phyloP scores from a whole-genome alignment of 2,329 filamentous ascomycete genomes.

The Sporothrix phasma region DNA sequence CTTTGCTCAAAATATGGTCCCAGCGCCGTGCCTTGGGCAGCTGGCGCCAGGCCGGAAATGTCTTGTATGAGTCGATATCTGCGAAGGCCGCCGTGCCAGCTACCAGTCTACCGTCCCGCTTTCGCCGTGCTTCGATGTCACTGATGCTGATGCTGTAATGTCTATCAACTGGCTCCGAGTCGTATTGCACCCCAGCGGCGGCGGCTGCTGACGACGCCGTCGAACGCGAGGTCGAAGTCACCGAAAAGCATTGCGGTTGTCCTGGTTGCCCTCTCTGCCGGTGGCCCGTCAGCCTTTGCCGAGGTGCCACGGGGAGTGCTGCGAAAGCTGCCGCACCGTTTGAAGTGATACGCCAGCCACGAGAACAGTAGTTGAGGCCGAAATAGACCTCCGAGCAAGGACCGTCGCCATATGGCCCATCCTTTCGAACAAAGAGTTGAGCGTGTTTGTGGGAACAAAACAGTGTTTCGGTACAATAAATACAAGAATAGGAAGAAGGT shows the following conservation, averaged over 20 bases:
- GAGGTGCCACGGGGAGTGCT: not conserved
- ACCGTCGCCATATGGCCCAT: not conserved
- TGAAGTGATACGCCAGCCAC: not conserved
- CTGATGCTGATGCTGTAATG: slow-evolving; percentile 44
- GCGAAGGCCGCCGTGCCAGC: slow-evolving; percentile 68
- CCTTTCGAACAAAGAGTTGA: not conserved
- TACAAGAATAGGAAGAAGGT: not conserved
- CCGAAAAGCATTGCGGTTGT: not conserved
- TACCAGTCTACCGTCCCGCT: slow-evolving; percentile 60
- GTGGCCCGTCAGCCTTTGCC: not conserved
- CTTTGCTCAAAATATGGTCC: slow-evolving; percentile 58
- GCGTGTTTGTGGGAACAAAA: not conserved
- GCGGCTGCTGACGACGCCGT: not conserved
- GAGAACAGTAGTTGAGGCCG: not conserved
- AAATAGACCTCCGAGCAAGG: not conserved
- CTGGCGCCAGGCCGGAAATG: slow-evolving; percentile 34
- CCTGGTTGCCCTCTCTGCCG: not conserved
- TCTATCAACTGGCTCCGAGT: not conserved
- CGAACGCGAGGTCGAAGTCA: slow-evolving; percentile 10
- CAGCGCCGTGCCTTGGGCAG: slow-evolving; percentile 75
- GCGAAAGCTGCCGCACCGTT: not conserved
- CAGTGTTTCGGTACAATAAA: not conserved
- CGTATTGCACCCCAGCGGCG: not conserved
- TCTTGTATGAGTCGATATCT: slow-evolving; percentile 77
- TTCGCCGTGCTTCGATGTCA: slow-evolving; percentile 56